Evolutionary conservation across 1,139 yeast species (phyloP).

Genomic region (Nakaseomyces kungkrabaensis): DNA sequence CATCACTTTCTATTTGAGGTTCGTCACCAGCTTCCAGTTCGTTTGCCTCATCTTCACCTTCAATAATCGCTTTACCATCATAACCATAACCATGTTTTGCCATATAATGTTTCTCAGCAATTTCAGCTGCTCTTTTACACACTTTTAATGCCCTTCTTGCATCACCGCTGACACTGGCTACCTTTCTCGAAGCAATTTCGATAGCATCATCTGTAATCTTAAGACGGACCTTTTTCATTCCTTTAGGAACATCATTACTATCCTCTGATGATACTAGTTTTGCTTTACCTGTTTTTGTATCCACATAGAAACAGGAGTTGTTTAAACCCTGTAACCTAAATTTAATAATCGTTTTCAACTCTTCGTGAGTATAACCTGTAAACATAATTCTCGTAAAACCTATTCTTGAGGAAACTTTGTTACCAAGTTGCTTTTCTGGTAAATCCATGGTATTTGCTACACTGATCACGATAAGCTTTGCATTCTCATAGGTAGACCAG

Average conservation of each 20-base stretch:
- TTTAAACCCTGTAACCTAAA: slow-evolving; percentile 55
- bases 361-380: slow-evolving; percentile 76
- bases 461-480: slow-evolving; percentile 79
- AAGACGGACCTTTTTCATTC: slow-evolving; percentile 31
- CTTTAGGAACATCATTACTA: slow-evolving; percentile 10
- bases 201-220: slow-evolving; percentile 65
- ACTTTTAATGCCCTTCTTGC: slow-evolving; percentile 88
- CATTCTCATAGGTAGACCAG: slow-evolving; percentile 83
- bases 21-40: slow-evolving; percentile 7
- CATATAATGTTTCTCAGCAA: slow-evolving; percentile 58
- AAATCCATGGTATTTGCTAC: slow-evolving; percentile 97
- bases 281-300: slow-evolving; percentile 28
- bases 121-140: slow-evolving; percentile 81
- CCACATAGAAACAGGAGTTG: slow-evolving; percentile 28
- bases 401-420: slow-evolving; percentile 82
- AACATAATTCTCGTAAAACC: slow-evolving; percentile 84
- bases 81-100: slow-evolving; percentile 27
- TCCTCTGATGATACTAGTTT: slow-evolving; percentile 13
- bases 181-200: slow-evolving; percentile 85
- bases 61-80: slow-evolving; percentile 13
- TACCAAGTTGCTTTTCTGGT: slow-evolving; percentile 80
- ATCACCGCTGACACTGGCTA: slow-evolving; percentile 95
- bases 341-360: slow-evolving; percentile 64
- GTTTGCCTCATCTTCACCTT: slow-evolving; percentile 5
- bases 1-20: slow-evolving; percentile 11